Conservation (phyloP, 148 eudicot genomes). For the Salicornia ramosissima region DNA sequence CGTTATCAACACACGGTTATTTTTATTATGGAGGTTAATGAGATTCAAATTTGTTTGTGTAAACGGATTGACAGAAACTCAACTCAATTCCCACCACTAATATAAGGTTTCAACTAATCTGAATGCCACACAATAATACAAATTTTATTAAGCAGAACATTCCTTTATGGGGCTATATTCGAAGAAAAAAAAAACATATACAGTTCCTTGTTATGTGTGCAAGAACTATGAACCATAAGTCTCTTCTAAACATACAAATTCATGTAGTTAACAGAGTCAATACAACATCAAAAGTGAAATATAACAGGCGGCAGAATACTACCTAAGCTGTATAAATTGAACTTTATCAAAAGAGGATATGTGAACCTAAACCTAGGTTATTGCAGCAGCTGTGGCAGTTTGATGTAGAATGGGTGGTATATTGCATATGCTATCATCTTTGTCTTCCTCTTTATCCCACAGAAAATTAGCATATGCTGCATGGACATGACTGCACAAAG, state of each 20-base stretch:
- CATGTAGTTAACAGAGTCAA: neutral
- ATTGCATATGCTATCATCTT: conserved; percentile 14
- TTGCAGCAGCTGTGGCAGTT: neutral
- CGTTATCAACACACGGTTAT: too few relatives aligned
- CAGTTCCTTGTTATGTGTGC: neutral
- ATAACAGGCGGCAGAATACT: neutral
- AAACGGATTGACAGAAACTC: too few relatives aligned
- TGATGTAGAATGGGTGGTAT: conserved; percentile 7
- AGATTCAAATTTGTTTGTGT: too few relatives aligned
- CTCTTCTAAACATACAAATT: neutral
- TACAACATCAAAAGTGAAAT: neutral
- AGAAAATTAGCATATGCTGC: conserved; percentile 79
- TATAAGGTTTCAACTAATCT: too few relatives aligned
- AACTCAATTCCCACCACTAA: too few relatives aligned
- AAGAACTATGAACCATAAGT: neutral
- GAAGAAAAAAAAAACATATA: too few relatives aligned
- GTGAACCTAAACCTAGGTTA: neutral
- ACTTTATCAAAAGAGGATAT: neutral
- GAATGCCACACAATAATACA: too few relatives aligned
- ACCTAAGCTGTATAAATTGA: too few relatives aligned
- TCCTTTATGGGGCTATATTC: too few relatives aligned
- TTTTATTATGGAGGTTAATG: too few relatives aligned
- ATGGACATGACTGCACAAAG: conserved; percentile 48
- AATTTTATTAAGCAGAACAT: too few relatives aligned
- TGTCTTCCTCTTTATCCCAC: conserved; percentile 59